Conservation (phyloP, 345 rosid species). For the Eutrema japonicum region DNA sequence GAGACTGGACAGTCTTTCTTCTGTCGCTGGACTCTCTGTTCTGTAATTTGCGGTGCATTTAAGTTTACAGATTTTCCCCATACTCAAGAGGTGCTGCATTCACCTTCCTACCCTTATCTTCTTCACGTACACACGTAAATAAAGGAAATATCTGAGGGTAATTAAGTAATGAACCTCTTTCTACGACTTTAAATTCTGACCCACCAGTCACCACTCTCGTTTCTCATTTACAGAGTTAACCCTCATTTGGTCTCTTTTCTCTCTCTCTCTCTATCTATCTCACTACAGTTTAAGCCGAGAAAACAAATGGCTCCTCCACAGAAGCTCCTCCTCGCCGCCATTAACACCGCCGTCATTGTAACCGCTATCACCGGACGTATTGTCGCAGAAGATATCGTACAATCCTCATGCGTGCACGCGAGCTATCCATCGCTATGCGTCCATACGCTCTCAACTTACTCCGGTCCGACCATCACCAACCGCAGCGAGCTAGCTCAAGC, state of each 20-base stretch:
- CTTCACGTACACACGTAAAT: background rate
- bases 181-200: conserved; percentile 43
- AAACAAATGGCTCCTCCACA: conserved; percentile 26
- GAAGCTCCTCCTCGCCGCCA: conserved; percentile 29
- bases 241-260: conserved; percentile 11
- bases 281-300: conserved; percentile 3
- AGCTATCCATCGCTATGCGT: conserved; percentile 73
- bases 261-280: background rate
- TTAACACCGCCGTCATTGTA: conserved; percentile 35
- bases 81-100: conserved; percentile 12
- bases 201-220: conserved; percentile 32
- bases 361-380: conserved; percentile 26
- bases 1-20: conserved; percentile 8
- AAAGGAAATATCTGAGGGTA: conserved; percentile 33
- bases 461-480: conserved; percentile 67
- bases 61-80: conserved; percentile 33
- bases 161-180: background rate
- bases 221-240: conserved; percentile 22
- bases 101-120: conserved; percentile 26
- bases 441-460: conserved; percentile 68
- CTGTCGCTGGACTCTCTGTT: conserved; percentile 28
- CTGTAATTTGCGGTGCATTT: conserved; percentile 44
- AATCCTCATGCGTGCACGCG: conserved; percentile 69
- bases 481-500: conserved; percentile 72
- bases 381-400: conserved; percentile 54